Conservation (phyloP, 2,329 filamentous ascomycete genomes). For the Whalleya microplaca region DNA sequence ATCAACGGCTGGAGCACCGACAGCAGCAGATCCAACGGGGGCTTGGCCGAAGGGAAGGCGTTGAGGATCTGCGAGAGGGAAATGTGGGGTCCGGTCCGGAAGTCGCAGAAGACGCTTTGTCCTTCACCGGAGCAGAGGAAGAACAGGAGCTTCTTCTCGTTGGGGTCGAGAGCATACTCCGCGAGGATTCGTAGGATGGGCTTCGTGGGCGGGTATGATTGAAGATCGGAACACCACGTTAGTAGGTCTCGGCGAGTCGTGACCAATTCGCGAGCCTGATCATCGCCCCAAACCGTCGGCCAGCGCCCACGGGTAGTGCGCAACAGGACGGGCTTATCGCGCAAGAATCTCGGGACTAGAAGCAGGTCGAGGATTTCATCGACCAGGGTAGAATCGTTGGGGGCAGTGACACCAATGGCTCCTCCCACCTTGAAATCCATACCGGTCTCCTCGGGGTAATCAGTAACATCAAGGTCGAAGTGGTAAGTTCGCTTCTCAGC, state of each 20-base stretch:
- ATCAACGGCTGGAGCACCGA: slow-evolving; percentile 84
- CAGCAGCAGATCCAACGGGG: slow-evolving; percentile 81
- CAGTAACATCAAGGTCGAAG: slow-evolving; percentile 94
- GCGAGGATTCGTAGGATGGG: slow-evolving; percentile 81
- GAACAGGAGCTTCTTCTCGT: slow-evolving; percentile 86
- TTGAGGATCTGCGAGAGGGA: slow-evolving; percentile 83
- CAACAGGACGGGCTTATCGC: slow-evolving; percentile 81
- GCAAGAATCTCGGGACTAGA: slow-evolving; percentile 77
- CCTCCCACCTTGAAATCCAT: slow-evolving; percentile 96
- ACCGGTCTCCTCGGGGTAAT: slow-evolving; percentile 83
- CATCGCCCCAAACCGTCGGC: slow-evolving; percentile 98
- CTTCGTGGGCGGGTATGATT: slow-evolving; percentile 91
- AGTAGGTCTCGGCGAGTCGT: slow-evolving; percentile 91
- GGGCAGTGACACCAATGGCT: slow-evolving; percentile 89
- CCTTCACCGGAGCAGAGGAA: slow-evolving; percentile 90
- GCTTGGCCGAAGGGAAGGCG: slow-evolving; percentile 90
- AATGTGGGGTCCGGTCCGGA: slow-evolving; percentile 86
- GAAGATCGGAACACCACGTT: slow-evolving; percentile 93
- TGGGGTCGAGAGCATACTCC: slow-evolving; percentile 77
- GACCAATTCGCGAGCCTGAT: slow-evolving; percentile 79
- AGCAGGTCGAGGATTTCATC: slow-evolving; percentile 84
- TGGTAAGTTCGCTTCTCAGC: slow-evolving; percentile 98
- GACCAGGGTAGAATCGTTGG: slow-evolving; percentile 77
- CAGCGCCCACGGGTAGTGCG: slow-evolving; percentile 82
- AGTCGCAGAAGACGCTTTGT: slow-evolving; percentile 89